Evolutionary conservation across 495 filamentous ascomycete genomes (phyloP).

Genomic region (Talaromyces proteolyticus): DNA sequence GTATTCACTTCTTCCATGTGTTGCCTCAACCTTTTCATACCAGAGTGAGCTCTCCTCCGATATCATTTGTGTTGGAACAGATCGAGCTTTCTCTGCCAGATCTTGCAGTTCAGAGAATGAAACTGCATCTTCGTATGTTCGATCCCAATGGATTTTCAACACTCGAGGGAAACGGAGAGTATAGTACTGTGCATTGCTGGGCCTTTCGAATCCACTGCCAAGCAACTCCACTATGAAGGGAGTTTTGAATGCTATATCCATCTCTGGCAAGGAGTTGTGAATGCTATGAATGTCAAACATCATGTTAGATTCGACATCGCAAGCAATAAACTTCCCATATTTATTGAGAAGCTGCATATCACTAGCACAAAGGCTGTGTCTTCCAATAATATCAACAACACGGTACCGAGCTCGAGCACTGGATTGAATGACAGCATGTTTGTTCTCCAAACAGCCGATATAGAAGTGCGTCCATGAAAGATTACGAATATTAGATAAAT

Average conservation of each 20-base stretch:
- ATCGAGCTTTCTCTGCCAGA: slow-evolving; percentile 43
- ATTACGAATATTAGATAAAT: slow-evolving; percentile 33
- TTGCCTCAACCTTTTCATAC: slow-evolving; percentile 45
- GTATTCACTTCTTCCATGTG: slow-evolving; percentile 29
- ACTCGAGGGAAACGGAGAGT: slow-evolving; percentile 61
- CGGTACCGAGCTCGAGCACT: slow-evolving; percentile 53
- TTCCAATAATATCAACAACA: slow-evolving; percentile 53
- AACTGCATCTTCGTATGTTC: slow-evolving; percentile 48
- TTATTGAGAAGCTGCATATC: slow-evolving; percentile 48
- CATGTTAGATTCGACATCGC: slow-evolving; percentile 15
- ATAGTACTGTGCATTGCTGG: slow-evolving; percentile 48
- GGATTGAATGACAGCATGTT: slow-evolving; percentile 49
- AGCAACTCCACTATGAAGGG: slow-evolving; percentile 62
- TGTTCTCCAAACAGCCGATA: slow-evolving; percentile 72
- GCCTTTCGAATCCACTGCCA: slow-evolving; percentile 60
- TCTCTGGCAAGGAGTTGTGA: slow-evolving; percentile 17
- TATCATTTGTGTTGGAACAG: slow-evolving; percentile 29
- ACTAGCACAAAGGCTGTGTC: slow-evolving; percentile 41
- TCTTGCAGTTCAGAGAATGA: slow-evolving; percentile 51
- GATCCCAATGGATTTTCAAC: slow-evolving; percentile 54
- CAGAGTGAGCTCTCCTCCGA: slow-evolving; percentile 49
- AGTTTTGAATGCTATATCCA: slow-evolving; percentile 47
- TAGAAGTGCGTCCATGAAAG: slow-evolving; percentile 73
- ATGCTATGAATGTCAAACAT: slow-evolving; percentile 30
- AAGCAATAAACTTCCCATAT: slow-evolving; percentile 36